phyloP scores from a whole-genome alignment of 2,329 filamentous ascomycete species.

The Verticillium tricorpus region DNA sequence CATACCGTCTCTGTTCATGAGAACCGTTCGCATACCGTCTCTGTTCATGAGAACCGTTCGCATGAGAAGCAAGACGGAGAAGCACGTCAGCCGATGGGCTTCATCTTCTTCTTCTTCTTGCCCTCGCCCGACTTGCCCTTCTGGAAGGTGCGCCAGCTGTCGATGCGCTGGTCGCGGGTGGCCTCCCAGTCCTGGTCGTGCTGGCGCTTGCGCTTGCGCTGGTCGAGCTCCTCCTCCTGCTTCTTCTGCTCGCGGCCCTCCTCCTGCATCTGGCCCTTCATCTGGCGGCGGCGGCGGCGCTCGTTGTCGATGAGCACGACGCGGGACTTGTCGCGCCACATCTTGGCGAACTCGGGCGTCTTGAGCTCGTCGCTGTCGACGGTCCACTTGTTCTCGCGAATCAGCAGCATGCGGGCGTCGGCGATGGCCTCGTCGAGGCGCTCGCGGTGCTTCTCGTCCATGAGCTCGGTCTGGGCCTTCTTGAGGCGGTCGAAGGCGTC shows the following conservation, averaged over 20 bases:
- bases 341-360: conserved; percentile 73
- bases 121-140: conserved; percentile 58
- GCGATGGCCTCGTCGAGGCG: conserved; percentile 91
- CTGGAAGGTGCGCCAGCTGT: conserved; percentile 89
- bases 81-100: conserved; percentile 44
- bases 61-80: no score
- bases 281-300: conserved; percentile 73
- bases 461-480: conserved; percentile 84
- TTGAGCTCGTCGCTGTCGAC: conserved; percentile 83
- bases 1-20: no score
- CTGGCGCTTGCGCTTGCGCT: conserved; percentile 79
- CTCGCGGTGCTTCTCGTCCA: conserved; percentile 89
- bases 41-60: no score
- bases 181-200: conserved; percentile 95
- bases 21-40: no score
- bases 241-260: conserved; percentile 85
- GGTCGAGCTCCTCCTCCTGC: conserved; percentile 79
- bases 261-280: conserved; percentile 94
- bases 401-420: conserved; percentile 89
- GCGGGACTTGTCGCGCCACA: conserved; percentile 88
- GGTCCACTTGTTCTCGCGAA: conserved; percentile 91
- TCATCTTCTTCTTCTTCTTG: conserved; percentile 57
- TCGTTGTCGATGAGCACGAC: conserved; percentile 92
- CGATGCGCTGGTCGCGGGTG: conserved; percentile 84
- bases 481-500: conserved; percentile 96